Evolutionary conservation across 2,329 filamentous ascomycete species (phyloP).

Genomic region (Fusarium virguliforme): DNA sequence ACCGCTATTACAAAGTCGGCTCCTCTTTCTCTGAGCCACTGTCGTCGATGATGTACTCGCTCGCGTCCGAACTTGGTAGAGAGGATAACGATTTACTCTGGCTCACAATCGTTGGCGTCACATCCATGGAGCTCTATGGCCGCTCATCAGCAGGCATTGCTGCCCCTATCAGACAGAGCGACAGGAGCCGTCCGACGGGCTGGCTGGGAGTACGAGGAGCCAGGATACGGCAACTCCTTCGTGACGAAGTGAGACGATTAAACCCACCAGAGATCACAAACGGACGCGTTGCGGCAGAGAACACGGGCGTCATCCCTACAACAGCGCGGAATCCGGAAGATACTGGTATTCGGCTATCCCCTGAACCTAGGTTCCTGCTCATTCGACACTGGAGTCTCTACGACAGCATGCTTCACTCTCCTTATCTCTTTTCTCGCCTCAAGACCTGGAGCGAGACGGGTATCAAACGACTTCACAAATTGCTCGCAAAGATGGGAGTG

Average conservation of each 20-base stretch:
- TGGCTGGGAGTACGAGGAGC: constrained; percentile 89
- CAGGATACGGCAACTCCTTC: constrained; percentile 85
- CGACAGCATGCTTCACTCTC: constrained; percentile 98
- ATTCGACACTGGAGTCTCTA: constrained; percentile 98
- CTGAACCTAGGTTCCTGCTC: constrained; percentile 92
- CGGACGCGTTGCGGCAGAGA: constrained; percentile 75
- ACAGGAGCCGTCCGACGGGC: constrained; percentile 73
- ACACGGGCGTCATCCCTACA: constrained; percentile 88
- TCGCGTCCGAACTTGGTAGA: constrained; percentile 93
- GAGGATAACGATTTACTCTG: constrained; percentile 98
- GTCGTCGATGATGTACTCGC: constrained; percentile 92
- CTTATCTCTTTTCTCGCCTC: constrained; percentile 90
- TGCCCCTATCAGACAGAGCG: constrained; percentile 70
- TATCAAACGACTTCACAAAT: constrained; percentile 89
- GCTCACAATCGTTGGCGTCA: constrained; percentile 94
- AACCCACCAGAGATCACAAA: constrained; percentile 83
- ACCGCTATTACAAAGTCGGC: constrained; percentile 88
- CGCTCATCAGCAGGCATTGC: constrained; percentile 86
- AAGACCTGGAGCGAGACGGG: constrained; percentile 96
- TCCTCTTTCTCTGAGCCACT: constrained; percentile 96
- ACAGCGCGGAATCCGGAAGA: constrained; percentile 92
- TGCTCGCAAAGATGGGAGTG: constrained; percentile 98
- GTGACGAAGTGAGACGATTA: constrained; percentile 93
- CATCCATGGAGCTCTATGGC: constrained; percentile 93
- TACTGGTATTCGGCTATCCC: constrained; percentile 90